Conservation (phyloP, 495 filamentous ascomycete species). For the Niebla homalea region DNA sequence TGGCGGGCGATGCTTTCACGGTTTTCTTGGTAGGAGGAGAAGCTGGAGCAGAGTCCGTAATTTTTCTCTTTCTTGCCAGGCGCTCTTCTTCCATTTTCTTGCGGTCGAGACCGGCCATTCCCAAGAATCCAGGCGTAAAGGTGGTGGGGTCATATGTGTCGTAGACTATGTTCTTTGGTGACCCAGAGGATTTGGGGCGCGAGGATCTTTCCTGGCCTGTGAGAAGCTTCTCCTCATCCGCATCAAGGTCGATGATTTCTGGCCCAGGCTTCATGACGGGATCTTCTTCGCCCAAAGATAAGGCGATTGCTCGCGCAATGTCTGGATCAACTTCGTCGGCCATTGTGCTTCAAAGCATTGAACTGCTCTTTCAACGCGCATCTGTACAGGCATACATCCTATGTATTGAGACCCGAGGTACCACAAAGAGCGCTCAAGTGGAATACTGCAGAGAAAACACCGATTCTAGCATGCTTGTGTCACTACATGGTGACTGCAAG, state of each 20-base stretch:
- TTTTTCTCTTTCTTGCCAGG: constrained; percentile 58
- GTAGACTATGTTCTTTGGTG: neutral
- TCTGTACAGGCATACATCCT: too few relatives aligned
- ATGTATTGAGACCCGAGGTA: too few relatives aligned
- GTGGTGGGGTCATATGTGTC: neutral
- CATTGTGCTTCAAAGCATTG: too few relatives aligned
- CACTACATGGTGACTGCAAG: too few relatives aligned
- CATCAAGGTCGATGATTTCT: constrained; percentile 19
- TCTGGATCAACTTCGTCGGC: constrained; percentile 29
- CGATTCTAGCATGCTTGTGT: too few relatives aligned
- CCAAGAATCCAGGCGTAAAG: constrained; percentile 7
- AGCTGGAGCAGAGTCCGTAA: constrained; percentile 27
- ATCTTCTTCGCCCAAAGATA: constrained; percentile 29
- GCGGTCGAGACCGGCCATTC: constrained; percentile 47
- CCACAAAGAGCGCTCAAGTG: too few relatives aligned
- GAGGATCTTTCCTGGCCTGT: neutral
- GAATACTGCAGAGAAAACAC: too few relatives aligned
- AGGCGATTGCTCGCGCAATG: constrained; percentile 36
- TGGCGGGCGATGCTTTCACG: neutral
- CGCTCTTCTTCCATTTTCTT: constrained; percentile 81
- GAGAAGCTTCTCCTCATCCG: constrained; percentile 15
- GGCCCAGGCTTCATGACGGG: constrained; percentile 10
- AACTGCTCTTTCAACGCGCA: neutral
- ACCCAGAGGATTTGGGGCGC: neutral
- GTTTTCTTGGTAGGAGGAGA: constrained; percentile 7